These are phyloP conservation scores for Xylaria sp. DNA, from an alignment of 495 filamentous ascomycete species.

Conservation along the genomic window DNA sequence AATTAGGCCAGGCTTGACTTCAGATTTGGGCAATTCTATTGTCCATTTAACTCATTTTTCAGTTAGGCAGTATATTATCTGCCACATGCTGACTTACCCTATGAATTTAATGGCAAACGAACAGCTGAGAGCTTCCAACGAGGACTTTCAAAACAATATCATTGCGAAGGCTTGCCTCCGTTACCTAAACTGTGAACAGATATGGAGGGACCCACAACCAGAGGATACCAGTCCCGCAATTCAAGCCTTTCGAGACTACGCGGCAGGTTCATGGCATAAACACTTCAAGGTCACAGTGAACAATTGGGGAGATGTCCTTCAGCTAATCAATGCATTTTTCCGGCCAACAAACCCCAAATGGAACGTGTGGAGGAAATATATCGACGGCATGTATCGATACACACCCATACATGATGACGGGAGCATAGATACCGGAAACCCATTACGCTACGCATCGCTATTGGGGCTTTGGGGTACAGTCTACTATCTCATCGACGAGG, in stretches of 20 bases:
- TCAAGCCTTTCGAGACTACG: slow-evolving; percentile 17
- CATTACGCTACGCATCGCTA: slow-evolving; percentile 6
- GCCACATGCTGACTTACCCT: slow-evolving; percentile 18
- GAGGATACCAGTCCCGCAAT: background rate
- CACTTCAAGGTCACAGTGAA: background rate
- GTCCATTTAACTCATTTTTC: slow-evolving; percentile 40
- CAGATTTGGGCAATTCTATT: slow-evolving; percentile 23
- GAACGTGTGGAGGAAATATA: slow-evolving; percentile 28
- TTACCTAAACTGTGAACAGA: slow-evolving; percentile 27
- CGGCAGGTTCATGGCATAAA: background rate
- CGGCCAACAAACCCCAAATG: slow-evolving; percentile 20
- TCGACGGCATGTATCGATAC: background rate
- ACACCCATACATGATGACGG: background rate
- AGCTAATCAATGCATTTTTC: slow-evolving; percentile 27
- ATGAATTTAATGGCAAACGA: slow-evolving; percentile 22
- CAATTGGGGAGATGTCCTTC: background rate
- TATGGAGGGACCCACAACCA: background rate
- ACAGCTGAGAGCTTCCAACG: slow-evolving; percentile 20
- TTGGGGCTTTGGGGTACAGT: background rate
- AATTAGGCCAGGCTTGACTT: slow-evolving; percentile 15
- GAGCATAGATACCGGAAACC: background rate
- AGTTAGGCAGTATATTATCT: slow-evolving; percentile 38
- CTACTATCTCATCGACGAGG: background rate
- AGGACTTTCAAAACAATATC: slow-evolving; percentile 27
- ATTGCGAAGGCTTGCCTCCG: slow-evolving; percentile 34